Conservation (phyloP, 106 monocot species). For the Dendrobium huoshanense region DNA sequence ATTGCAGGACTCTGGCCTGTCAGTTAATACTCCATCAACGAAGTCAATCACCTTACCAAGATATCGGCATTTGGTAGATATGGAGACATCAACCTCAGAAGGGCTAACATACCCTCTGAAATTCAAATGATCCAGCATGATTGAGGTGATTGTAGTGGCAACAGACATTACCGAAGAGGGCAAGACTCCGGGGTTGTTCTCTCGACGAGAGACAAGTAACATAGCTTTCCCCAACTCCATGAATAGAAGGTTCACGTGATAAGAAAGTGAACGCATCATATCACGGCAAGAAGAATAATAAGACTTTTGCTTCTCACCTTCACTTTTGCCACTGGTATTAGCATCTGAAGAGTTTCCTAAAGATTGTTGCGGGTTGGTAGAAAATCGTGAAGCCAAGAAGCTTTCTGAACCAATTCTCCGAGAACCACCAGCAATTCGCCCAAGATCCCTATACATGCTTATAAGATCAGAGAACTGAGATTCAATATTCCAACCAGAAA, state of each 20-base stretch:
- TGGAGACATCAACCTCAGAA: constrained; percentile 44
- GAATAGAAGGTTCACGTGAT: constrained; percentile 87
- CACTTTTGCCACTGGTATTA: constrained; percentile 23
- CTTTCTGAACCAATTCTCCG: constrained; percentile 54
- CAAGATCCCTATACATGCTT: constrained; percentile 83
- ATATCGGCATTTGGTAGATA: constrained; percentile 83
- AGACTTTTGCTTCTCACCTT: constrained; percentile 71
- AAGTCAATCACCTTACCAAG: constrained; percentile 91
- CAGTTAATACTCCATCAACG: constrained; percentile 73
- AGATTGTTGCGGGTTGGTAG: constrained; percentile 26
- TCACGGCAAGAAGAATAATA: constrained; percentile 72
- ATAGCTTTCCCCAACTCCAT: constrained; percentile 90
- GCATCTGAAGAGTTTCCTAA: constrained; percentile 29
- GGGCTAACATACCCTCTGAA: constrained; percentile 46
- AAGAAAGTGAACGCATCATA: constrained; percentile 90
- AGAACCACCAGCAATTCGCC: constrained; percentile 45
- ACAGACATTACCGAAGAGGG: constrained; percentile 66
- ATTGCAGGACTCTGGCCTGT: constrained; percentile 91
- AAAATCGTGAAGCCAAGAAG: constrained; percentile 24
- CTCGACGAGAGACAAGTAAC: constrained; percentile 72
- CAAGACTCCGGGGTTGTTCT: constrained; percentile 54
- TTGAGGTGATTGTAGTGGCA: constrained; percentile 55
- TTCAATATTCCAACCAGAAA: constrained; percentile 81
- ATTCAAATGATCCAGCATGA: constrained; percentile 79
- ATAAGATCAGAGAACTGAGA: constrained; percentile 97